phyloP scores from a whole-genome alignment of 2,329 filamentous ascomycete species.

The Calonectria montana region DNA sequence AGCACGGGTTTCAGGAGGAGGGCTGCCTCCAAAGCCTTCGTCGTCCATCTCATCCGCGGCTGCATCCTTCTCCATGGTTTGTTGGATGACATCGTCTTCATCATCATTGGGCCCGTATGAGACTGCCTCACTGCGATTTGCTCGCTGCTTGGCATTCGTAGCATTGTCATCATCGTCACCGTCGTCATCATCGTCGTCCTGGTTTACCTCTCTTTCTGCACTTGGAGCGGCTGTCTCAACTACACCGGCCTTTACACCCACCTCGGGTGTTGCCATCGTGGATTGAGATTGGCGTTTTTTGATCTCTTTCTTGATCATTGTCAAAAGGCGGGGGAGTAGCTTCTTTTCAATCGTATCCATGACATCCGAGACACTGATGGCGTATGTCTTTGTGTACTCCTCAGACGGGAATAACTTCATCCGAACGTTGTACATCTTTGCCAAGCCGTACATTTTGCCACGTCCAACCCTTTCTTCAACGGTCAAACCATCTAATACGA shows the following conservation, averaged over 20 bases:
- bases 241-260: conserved; percentile 67
- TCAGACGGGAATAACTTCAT: conserved; percentile 85
- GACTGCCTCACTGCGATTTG: conserved; percentile 83
- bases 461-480: conserved; percentile 84
- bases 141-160: conserved; percentile 77
- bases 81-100: conserved; percentile 82
- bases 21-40: conserved; percentile 62
- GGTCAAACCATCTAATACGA: conserved; percentile 83
- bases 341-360: conserved; percentile 82
- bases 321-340: conserved; percentile 79
- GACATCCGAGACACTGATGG: conserved; percentile 83
- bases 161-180: conserved; percentile 83
- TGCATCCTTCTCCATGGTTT: conserved; percentile 69
- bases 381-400: conserved; percentile 89
- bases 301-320: conserved; percentile 79
- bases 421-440: conserved; percentile 86
- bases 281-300: conserved; percentile 79
- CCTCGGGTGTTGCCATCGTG: conserved; percentile 79
- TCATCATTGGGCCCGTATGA: conserved; percentile 95
- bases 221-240: conserved; percentile 61
- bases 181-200: conserved; percentile 63
- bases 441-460: conserved; percentile 74
- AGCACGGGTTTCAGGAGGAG: conserved; percentile 52
- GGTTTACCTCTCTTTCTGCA: conserved; percentile 48
- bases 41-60: conserved; percentile 68